phyloP scores from a whole-genome alignment of 1,284 basidiomycete species.

The Apiotrichum domesticum region DNA sequence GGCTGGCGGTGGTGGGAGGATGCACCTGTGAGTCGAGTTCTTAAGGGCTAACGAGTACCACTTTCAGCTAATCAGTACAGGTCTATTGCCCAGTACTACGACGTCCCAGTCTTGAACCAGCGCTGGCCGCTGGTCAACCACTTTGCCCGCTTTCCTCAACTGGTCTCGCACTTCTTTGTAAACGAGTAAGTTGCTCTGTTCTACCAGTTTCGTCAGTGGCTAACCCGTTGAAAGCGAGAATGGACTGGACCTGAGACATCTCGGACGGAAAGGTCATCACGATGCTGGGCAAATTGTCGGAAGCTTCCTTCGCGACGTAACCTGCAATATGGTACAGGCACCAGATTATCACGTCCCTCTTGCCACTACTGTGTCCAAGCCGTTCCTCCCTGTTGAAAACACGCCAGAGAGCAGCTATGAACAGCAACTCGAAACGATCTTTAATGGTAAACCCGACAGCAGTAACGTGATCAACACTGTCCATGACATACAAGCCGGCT shows the following conservation, averaged over 20 bases:
- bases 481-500: constrained; percentile 10
- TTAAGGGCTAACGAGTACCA: no score
- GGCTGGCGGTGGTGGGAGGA: constrained; percentile 44
- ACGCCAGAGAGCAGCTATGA: neutral
- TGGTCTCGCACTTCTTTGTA: constrained; percentile 41
- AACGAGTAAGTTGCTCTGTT: constrained; percentile 26
- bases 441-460: neutral
- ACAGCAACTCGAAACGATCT: neutral
- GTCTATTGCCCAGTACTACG: constrained; percentile 1
- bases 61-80: constrained; percentile 7
- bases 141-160: constrained; percentile 42
- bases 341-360: constrained; percentile 14
- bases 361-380: neutral
- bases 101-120: constrained; percentile 42
- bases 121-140: constrained; percentile 41
- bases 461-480: no score
- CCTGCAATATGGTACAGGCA: constrained; percentile 32
- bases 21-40: constrained; percentile 37
- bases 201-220: no score
- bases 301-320: constrained; percentile 35
- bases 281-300: constrained; percentile 38
- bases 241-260: constrained; percentile 15
- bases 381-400: neutral
- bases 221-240: no score
- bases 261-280: constrained; percentile 41